Evolutionary conservation across 805 yeast species (phyloP), one percentile per base, ranked within the genome.

Genomic region (Candida nitratophila): DNA sequence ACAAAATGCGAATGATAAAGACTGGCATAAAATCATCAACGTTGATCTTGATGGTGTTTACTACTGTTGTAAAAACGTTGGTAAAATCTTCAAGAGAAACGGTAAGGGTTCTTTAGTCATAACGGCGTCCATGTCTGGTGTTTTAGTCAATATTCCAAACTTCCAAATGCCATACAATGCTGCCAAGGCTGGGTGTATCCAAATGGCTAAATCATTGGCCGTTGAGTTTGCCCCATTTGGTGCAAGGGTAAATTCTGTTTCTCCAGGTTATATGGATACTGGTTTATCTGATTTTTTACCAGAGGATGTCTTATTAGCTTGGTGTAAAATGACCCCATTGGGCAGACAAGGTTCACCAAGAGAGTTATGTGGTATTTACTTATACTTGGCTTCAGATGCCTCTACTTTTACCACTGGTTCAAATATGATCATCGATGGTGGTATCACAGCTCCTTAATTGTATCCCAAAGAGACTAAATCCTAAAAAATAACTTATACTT

Each of bases 61-160:
- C 60, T 70, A 74, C 53, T 74, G 80, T 56, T 73, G 79, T 43
- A 74, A 73, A 56, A 61, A 67, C 44, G 70, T 71, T 32, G 80
- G 79, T 42, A 64, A 62, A 49, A 59, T 74, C 31, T 74, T 75
- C 65, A 68, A 66, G 54, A 58, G 66, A 47, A 71, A 74, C 47
- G 73, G 74, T 21, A 64, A 59, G 38, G 80, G 80, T 35, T 70
- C 77, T 14, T 56, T 75, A 50, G 64, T 75, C 47, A 69, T 73
- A 58, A 75, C 80, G 22, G 79, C 79, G 2, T 74, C 79, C 22
- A 75, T 75, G 79, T 71, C 77, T 17, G 79, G 73, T 27, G 70
- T 71, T 57, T 73, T 74, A 49, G 77, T 70, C 46, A 75, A 75
- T 50, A 76, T 72, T 47, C 79, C 80, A 41, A 69, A 73, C 51